A percentile compares a stretch with the other conserved stretches of the same genome.
Evolutionary conservation across 148 eudicot genomes (phyloP).

Genomic region (Agrostemma githago): DNA sequence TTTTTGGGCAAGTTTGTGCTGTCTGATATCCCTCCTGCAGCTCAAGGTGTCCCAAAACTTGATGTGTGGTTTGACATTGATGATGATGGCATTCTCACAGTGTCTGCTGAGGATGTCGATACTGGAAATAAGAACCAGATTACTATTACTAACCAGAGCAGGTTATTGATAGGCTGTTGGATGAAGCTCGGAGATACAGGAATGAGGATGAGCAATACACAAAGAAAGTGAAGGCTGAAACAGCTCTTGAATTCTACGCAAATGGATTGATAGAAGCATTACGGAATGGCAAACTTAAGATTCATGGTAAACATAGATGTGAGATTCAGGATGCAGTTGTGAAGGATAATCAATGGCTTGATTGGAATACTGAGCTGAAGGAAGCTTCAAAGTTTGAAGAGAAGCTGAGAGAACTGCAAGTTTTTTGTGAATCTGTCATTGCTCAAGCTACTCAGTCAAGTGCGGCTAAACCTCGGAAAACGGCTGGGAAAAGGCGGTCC

Average conservation of each 20-base stretch:
- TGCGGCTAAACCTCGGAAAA: neutral
- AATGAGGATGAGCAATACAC: slow-evolving; percentile 16
- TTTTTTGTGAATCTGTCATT: slow-evolving; percentile 14
- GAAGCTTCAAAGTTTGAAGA: slow-evolving; percentile 14
- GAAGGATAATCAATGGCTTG: slow-evolving; percentile 1
- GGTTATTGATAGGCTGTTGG: slow-evolving; percentile 15
- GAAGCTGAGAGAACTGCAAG: slow-evolving; percentile 12
- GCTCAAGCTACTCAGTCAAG: too few species aligned
- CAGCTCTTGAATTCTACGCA: slow-evolving; percentile 19
- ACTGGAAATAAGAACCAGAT: too few species aligned
- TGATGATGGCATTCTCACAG: slow-evolving; percentile 21
- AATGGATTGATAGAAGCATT: neutral
- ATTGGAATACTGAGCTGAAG: slow-evolving; percentile 18
- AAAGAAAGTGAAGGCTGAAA: slow-evolving; percentile 16
- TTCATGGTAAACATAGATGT: too few species aligned
- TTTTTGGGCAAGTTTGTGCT: neutral
- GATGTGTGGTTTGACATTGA: slow-evolving; percentile 24
- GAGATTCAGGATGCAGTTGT: slow-evolving; percentile 5
- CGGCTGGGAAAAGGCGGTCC: neutral
- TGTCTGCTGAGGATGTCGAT: slow-evolving; percentile 16
- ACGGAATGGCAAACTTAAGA: neutral
- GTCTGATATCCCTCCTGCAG: neutral
- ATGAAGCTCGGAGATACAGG: slow-evolving; percentile 26
- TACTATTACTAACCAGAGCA: too few species aligned
- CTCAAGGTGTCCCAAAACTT: neutral